phyloP scores from a whole-genome alignment of 192 early-diverging fungal genomes.

The Chytriomyces hyalinus region DNA sequence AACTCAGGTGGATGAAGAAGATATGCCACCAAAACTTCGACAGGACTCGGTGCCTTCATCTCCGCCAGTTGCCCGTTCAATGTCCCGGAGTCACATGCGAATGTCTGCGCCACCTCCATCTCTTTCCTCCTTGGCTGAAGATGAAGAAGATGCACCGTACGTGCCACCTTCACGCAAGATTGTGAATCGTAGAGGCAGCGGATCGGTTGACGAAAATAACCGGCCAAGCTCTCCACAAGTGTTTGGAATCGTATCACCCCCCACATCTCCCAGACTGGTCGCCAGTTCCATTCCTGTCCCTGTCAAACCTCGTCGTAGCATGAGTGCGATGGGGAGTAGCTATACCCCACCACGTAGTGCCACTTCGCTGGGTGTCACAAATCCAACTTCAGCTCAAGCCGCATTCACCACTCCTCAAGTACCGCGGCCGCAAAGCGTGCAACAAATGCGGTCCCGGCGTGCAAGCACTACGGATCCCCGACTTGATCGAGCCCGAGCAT shows the following conservation, averaged over 20 bases:
- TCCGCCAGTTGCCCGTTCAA: background rate
- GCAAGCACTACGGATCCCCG: slow-evolving; percentile 27
- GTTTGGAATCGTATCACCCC: background rate
- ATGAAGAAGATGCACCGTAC: slow-evolving; percentile 24
- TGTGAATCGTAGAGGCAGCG: slow-evolving; percentile 26
- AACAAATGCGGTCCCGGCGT: background rate
- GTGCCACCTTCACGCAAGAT: slow-evolving; percentile 8
- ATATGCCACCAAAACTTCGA: background rate
- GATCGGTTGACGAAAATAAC: slow-evolving; percentile 24
- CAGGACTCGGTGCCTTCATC: background rate
- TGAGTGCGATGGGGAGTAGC: background rate
- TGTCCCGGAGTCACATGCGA: slow-evolving; percentile 5
- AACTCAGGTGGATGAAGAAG: background rate
- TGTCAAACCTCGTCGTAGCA: slow-evolving; percentile 2
- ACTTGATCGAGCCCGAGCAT: background rate
- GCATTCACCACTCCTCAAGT: background rate
- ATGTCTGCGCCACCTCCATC: slow-evolving; percentile 19
- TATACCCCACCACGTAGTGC: background rate
- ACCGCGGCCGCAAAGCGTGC: background rate
- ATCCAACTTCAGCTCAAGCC: background rate
- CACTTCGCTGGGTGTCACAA: background rate
- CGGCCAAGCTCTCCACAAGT: slow-evolving; percentile 14
- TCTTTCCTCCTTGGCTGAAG: slow-evolving; percentile 14
- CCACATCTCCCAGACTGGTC: background rate
- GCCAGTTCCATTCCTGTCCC: slow-evolving; percentile 6